Evolutionary conservation across 1,284 basidiomycete genomes (phyloP).

Genomic region (Tylopilus orsonianus): DNA sequence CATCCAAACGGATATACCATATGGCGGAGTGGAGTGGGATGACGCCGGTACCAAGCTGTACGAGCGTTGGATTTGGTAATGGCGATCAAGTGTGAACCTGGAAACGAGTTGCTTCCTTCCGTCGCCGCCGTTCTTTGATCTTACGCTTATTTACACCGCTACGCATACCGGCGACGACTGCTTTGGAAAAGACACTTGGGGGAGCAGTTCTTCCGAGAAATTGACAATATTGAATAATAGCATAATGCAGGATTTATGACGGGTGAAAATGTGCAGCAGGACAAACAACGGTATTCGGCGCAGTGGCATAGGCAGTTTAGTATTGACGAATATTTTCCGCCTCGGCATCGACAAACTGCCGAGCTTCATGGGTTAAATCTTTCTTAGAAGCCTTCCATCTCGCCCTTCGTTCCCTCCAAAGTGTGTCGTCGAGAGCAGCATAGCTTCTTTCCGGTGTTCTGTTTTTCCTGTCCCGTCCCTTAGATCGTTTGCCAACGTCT

Average conservation of each 20-base stretch:
- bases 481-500: constrained; percentile 62
- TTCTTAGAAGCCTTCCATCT: constrained; percentile 34
- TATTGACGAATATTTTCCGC: constrained; percentile 4
- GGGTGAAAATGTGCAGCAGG: neutral
- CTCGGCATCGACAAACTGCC: constrained; percentile 12
- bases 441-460: constrained; percentile 39
- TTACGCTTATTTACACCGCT: constrained; percentile 2
- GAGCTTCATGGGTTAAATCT: constrained; percentile 13
- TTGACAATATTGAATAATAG: constrained; percentile 3
- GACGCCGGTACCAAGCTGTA: constrained; percentile 25
- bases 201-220: neutral
- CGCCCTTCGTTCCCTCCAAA: constrained; percentile 40
- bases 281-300: neutral
- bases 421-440: constrained; percentile 27
- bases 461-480: constrained; percentile 29
- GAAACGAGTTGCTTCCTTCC: constrained; percentile 1
- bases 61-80: constrained; percentile 20
- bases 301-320: constrained; percentile 2
- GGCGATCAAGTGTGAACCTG: constrained; percentile 24
- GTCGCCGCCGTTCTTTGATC: constrained; percentile 4
- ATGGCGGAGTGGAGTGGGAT: constrained; percentile 1
- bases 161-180: no score
- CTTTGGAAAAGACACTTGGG: neutral
- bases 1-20: neutral
- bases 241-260: neutral